Evolutionary conservation across 805 yeast species (phyloP), one percentile per base, ranked within the genome.

Genomic region (Metschnikowia borealis): DNA sequence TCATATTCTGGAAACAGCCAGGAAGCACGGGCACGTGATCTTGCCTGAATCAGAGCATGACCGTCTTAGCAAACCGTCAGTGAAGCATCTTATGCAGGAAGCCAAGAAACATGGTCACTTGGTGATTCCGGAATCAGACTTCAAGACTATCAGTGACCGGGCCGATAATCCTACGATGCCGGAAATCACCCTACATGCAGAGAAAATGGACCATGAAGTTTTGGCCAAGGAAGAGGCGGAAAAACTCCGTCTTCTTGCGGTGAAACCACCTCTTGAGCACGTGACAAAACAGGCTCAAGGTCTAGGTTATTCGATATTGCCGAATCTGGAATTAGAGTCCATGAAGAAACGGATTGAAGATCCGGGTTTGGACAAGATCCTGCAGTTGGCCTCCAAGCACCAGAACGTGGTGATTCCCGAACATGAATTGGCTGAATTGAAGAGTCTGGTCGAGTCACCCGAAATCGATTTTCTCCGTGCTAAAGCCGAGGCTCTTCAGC

Each of bases 121-220:
- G 20, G 45, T 57, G 4, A 26, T 58, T 11, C 48, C 52, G 0
- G 5, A 56, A 21, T 39, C 34, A 1, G 61, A 62, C 3, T 55
- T 56, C 15, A 46, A 52, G 8, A 17, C 14, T 5, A 40, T 53
- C 3, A 8, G 29, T 2, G 31, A 18, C 2, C 45, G 48, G 6
- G 54, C 55, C 3, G 43, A 57, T n/a, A 38, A 47, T 6, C 70
- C 70, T 20, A 18, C 55, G 7, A 36, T 54, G 11, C 56, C 53
- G 15, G 61, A 57, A 40, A 36, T 66, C 6, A 48, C 40, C 17
- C 44, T 50, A 7, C 41, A 49, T 21, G 65, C 65, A 2, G 38
- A 38, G 10, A 26, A 20, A 6, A 43, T 42, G 17, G 48, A 48
- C n/a, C 52, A 51, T 37, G 51, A 44, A 17, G 15, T 44, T 17